phyloP scores from a whole-genome alignment of 2,329 filamentous ascomycete genomes.

The Aspergillus udagawae region DNA sequence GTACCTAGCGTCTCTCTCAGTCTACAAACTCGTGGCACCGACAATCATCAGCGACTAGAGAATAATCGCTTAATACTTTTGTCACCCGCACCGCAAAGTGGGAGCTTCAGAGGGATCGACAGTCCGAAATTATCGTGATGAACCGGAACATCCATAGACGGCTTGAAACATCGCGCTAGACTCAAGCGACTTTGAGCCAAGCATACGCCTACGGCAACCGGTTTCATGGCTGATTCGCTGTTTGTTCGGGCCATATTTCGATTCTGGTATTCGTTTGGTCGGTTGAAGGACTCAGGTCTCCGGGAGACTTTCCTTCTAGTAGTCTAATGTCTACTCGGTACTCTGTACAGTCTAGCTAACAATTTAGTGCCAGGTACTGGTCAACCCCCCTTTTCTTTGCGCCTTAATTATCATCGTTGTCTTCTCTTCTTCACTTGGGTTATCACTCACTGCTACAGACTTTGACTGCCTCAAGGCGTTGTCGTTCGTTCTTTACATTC shows the following conservation, averaged over 20 bases:
- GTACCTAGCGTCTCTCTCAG: neutral
- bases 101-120: neutral
- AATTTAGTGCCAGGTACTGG: neutral
- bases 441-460: neutral
- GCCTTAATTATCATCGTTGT: neutral
- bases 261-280: too few species aligned
- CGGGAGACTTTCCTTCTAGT: neutral
- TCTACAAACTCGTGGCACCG: neutral
- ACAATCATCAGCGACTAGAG: neutral
- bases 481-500: constrained; percentile 19
- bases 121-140: neutral
- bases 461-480: constrained; percentile 13
- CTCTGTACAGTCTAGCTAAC: neutral
- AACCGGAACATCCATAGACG: neutral
- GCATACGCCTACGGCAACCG: too few species aligned
- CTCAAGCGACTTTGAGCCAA: neutral
- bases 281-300: neutral
- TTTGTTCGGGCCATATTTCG: neutral
- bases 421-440: constrained; percentile 2
- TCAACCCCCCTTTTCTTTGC: neutral
- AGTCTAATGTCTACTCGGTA: too few species aligned
- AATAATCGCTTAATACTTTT: neutral
- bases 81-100: neutral
- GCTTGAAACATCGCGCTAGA: neutral
- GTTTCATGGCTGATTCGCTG: neutral